Conservation (phyloP, 139 green algal species). For the Closterium sp. region DNA sequence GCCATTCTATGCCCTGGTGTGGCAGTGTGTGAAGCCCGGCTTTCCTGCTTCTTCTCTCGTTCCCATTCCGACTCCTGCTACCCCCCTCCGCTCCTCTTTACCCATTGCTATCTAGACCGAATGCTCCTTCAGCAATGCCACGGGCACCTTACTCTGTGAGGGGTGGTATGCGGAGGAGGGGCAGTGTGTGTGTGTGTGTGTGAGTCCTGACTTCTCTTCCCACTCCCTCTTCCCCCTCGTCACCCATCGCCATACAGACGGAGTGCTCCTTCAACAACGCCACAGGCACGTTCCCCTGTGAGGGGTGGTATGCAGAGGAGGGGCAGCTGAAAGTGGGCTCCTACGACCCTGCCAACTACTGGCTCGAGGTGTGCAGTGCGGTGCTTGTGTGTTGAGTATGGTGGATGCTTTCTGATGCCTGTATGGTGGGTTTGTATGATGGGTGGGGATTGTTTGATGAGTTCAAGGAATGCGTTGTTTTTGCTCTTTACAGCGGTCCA, state of each 20-base stretch:
- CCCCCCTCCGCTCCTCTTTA: neutral
- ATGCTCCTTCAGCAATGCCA: too few relatives aligned
- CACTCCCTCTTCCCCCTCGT: neutral
- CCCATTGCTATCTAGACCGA: neutral
- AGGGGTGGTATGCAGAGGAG: neutral
- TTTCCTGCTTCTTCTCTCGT: neutral
- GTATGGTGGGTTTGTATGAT: too few relatives aligned
- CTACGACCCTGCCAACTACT: slow-evolving; percentile 7
- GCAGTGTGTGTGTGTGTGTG: too few relatives aligned
- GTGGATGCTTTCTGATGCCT: too few relatives aligned
- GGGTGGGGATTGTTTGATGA: too few relatives aligned
- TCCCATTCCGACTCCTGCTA: neutral
- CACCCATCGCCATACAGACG: neutral
- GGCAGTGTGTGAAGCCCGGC: too few relatives aligned
- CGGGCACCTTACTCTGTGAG: too few relatives aligned
- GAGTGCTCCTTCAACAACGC: neutral
- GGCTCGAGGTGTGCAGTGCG: neutral
- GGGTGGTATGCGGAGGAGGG: neutral
- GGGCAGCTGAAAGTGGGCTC: slow-evolving; percentile 11
- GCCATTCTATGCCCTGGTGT: too few relatives aligned
- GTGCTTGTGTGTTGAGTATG: too few relatives aligned
- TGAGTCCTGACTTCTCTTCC: neutral
- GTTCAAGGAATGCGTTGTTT: too few relatives aligned
- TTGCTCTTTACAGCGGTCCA: too few relatives aligned
- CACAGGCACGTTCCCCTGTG: neutral